A percentile compares a stretch with the other conserved stretches of the same genome.
phyloP scores from a whole-genome alignment of 225 moss, liverwort and hornwort genomes.

The Antitrichia curtipendula region DNA sequence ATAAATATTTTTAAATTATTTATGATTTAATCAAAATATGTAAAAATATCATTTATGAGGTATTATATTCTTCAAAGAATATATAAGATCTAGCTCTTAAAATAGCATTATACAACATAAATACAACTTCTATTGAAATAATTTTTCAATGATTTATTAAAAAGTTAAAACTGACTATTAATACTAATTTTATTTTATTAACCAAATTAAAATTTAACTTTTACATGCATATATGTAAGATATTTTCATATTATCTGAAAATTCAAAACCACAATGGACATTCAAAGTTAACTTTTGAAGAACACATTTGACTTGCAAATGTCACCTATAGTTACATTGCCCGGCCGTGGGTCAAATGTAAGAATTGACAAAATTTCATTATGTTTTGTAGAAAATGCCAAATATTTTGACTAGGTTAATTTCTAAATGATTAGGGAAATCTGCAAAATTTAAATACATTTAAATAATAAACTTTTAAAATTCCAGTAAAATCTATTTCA shows the following conservation, averaged over 20 bases:
- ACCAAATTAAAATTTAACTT: background rate
- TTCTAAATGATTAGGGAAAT: too few species aligned
- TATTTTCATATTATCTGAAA: background rate
- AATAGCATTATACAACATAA: background rate
- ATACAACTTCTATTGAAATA: background rate
- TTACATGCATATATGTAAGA: too few species aligned
- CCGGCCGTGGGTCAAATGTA: rapidly evolving
- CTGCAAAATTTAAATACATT: rapidly evolving
- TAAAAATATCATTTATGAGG: background rate
- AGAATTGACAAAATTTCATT: background rate
- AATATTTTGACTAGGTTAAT: rapidly evolving
- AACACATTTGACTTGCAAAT: background rate
- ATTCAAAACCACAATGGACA: too few species aligned
- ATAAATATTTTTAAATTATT: too few species aligned
- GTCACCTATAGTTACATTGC: background rate
- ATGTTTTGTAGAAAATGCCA: background rate
- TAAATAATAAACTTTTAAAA: background rate
- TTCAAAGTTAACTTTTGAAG: background rate
- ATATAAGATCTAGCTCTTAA: background rate
- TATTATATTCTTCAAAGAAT: background rate
- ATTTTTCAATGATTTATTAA: background rate
- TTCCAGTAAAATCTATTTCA: background rate
- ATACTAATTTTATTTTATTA: background rate
- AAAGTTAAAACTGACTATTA: background rate
- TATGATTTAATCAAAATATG: background rate